Conservation (phyloP, 164 flowering plant genomes). For the grape (Vitis vinifera) region ASM3070453v1 NC_081818.1:5881501-5882000, state of each 20-base stretch:
- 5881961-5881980: too few species aligned
- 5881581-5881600: conserved; percentile 86
- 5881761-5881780: too few species aligned
- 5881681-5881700: background rate
- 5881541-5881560: conserved; percentile 66
- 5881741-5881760: too few species aligned
- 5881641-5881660: background rate
- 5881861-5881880: background rate
- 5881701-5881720: background rate
- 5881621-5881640: conserved; percentile 3
- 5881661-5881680: too few species aligned
- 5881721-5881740: too few species aligned
- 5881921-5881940: too few species aligned
- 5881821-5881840: background rate
- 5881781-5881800: background rate
- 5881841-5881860: background rate
- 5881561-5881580: conserved; percentile 78
- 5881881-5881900: too few species aligned
- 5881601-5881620: conserved; percentile 15
- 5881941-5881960: too few species aligned
- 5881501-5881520: conserved; percentile 82
- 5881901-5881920: too few species aligned
- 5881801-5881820: background rate
- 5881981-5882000: too few species aligned
- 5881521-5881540: conserved; percentile 53